Evolutionary conservation across 345 rosid species (phyloP), one percentile per base, ranked within the genome.

Genomic region (Gossypium stocksii): DNA sequence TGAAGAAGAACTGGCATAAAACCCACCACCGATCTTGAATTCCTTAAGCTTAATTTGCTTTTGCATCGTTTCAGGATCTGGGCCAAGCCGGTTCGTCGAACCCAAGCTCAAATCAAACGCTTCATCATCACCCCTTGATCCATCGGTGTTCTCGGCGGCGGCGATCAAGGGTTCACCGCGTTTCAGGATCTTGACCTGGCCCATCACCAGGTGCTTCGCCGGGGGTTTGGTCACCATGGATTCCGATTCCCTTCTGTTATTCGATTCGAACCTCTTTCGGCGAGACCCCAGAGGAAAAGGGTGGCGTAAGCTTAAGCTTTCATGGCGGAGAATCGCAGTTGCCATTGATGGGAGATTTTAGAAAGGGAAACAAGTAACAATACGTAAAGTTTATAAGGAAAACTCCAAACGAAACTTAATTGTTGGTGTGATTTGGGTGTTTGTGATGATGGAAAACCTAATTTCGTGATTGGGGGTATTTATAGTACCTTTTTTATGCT

Each of bases 121-220:
- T 48, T 81, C 76, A 4, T 61, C 75, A 44, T 4, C 75, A 66
- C 75, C 76, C 70, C 62, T 12, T 44, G 43, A 23, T n/a, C 27
- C 17, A 9, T 43, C 41, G 41, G 7, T 34, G 7, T 34, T 61
- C 66, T 63, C 66, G 66, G 38, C 59, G n/a, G 53, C n/a, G 0
- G 60, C 13, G 59, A 52, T 66, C 52, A 82, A 72, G 4, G 85
- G 6, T 70, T 88, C 94, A 43, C 90, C 92, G 65, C 94, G 96
- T 70, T 85, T 89, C 73, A 87, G 74, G 81, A 89, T 87, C 89
- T 79, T 85, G 64, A 89, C 90, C 78, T 87, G 78, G 20, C 82
- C 93, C 86, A 85, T 82, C 16, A 82, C 87, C 12, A 85, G 85
- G 74, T 80, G 80, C 48, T 51, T 75, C 2, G 81, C 51, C 2